Percentiles rank a stretch among this genome's conserved stretches.
Evolutionary conservation across 139 green algal species (phyloP).

Genomic region (Desmodesmus armatus): DNA sequence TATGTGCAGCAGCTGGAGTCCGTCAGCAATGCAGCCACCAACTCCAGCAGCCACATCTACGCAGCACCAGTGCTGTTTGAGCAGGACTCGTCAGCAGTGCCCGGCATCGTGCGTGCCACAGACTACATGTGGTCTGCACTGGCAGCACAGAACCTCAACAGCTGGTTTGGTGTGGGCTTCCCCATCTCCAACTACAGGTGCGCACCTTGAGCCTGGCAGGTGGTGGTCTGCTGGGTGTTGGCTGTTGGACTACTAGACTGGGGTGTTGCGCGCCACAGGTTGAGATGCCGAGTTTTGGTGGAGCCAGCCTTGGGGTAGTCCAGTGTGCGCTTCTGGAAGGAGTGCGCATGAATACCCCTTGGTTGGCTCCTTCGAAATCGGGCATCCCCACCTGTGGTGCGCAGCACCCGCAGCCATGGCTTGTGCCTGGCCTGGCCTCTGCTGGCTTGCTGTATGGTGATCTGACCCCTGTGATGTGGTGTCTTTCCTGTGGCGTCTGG

Average conservation of each 20-base stretch:
- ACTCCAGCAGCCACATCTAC: conserved; percentile 41
- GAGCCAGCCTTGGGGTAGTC: no score
- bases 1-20: conserved; percentile 45
- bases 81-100: conserved; percentile 50
- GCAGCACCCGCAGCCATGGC: not conserved
- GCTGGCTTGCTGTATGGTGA: not conserved
- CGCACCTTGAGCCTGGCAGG: no score
- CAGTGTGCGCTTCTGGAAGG: no score
- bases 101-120: conserved; percentile 52
- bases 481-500: not conserved
- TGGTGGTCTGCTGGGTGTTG: no score
- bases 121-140: conserved; percentile 60
- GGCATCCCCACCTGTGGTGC: no score
- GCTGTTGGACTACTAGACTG: no score
- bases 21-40: conserved; percentile 4
- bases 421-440: not conserved
- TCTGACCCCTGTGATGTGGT: no score
- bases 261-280: no score
- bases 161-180: conserved; percentile 50
- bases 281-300: no score
- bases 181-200: conserved; percentile 61
- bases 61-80: conserved; percentile 59
- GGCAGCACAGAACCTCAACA: conserved; percentile 56
- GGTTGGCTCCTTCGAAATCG: no score
- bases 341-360: no score